Conservation (phyloP, 139 green algal species). For the Haematococcus lacustris region DNA sequence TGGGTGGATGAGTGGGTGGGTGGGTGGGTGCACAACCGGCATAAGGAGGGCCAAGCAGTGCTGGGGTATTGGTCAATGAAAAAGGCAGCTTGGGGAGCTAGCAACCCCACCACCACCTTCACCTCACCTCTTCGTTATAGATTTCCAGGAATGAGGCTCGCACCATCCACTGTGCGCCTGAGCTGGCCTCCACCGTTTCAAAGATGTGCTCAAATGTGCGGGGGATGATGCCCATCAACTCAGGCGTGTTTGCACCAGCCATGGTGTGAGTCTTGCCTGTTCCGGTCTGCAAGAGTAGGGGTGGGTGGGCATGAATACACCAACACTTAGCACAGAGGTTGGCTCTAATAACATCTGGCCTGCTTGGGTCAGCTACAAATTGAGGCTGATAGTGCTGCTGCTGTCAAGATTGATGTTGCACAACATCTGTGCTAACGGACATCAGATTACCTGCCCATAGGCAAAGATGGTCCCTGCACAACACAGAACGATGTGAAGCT, state of each 20-base stretch:
- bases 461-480: conserved; percentile 67
- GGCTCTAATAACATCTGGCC: neutral
- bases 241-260: conserved; percentile 44
- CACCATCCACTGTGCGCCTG: conserved; percentile 67
- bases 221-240: conserved; percentile 73
- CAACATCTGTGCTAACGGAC: neutral
- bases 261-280: conserved; percentile 78
- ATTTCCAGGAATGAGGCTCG: conserved; percentile 79
- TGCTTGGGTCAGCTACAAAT: neutral
- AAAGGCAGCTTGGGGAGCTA: too few species aligned
- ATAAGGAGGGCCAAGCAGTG: conserved; percentile 4
- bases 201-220: conserved; percentile 75
- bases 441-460: conserved; percentile 56
- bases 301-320: conserved; percentile 3
- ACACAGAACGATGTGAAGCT: neutral
- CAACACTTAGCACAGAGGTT: neutral
- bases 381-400: neutral
- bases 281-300: conserved; percentile 34
- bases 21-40: conserved; percentile 6
- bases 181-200: conserved; percentile 44
- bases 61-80: too few species aligned
- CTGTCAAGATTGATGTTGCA: neutral
- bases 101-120: too few species aligned
- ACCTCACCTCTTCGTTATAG: conserved; percentile 85
- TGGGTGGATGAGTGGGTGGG: neutral